These are phyloP conservation scores for Nicotiana benthamiana DNA, from an alignment of 257 asterid species.

Conservation along the genomic window DNA sequence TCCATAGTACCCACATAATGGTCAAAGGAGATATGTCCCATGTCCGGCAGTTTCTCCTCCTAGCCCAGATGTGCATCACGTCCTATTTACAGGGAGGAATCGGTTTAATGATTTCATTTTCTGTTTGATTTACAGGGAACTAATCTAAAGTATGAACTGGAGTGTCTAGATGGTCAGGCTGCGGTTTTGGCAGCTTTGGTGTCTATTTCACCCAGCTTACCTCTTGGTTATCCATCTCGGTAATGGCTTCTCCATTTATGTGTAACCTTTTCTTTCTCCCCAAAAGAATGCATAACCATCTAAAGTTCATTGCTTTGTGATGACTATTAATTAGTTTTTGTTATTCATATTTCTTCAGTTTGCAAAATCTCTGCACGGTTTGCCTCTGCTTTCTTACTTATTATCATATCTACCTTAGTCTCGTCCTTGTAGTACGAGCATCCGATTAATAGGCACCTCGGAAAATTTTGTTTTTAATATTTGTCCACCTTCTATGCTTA, in stretches of 20 bases:
- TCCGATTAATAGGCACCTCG: neutral
- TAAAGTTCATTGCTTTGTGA: neutral
- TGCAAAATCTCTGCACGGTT: neutral
- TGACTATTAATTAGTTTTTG: neutral
- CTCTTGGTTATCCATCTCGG: conserved; percentile 98
- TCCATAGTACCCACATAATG: neutral
- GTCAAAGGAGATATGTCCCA: neutral
- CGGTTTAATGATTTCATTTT: conserved; percentile 11
- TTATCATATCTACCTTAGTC: neutral
- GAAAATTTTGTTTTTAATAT: neutral
- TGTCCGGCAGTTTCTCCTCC: neutral
- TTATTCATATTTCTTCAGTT: neutral
- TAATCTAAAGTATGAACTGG: conserved; percentile 67
- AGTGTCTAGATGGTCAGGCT: conserved; percentile 83
- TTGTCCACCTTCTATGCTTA: neutral
- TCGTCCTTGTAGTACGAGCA: neutral
- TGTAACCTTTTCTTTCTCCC: neutral
- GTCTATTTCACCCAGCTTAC: conserved; percentile 77
- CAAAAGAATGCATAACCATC: neutral
- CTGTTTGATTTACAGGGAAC: conserved; percentile 50
- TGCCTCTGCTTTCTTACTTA: neutral
- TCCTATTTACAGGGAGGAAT: neutral
- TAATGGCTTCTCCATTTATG: conserved; percentile 20
- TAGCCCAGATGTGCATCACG: neutral
- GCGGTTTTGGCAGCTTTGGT: conserved; percentile 88